Evolutionary conservation across 2,329 filamentous ascomycete genomes (phyloP).

Genomic region (Ceratocystis albifundus): DNA sequence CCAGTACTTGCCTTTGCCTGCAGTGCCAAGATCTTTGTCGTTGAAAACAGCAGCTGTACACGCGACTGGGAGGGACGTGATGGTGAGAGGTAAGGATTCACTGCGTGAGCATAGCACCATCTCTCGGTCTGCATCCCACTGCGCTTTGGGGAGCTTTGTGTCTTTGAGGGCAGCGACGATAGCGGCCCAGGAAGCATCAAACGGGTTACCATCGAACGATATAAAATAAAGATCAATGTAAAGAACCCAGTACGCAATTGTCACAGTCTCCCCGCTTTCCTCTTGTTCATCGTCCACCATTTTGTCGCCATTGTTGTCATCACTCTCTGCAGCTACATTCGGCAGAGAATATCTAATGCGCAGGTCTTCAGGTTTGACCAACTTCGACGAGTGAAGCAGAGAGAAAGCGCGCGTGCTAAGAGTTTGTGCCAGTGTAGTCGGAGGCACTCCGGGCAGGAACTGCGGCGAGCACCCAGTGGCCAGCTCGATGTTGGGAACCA

Average conservation of each 20-base stretch:
- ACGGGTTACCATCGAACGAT: conserved; percentile 80
- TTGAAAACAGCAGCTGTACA: conserved; percentile 70
- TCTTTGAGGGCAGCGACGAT: conserved; percentile 69
- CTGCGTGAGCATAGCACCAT: conserved; percentile 60
- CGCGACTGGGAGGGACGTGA: conserved; percentile 60
- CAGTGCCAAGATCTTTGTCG: conserved; percentile 31
- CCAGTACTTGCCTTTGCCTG: conserved; percentile 46
- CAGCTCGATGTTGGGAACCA: conserved; percentile 90
- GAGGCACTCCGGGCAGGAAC: conserved; percentile 74
- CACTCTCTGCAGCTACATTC: conserved; percentile 34
- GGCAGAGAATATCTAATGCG: conserved; percentile 51
- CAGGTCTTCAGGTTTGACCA: conserved; percentile 57
- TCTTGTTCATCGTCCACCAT: conserved; percentile 29
- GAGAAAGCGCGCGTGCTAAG: conserved; percentile 70
- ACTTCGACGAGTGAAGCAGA: conserved; percentile 57
- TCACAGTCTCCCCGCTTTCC: conserved; percentile 32
- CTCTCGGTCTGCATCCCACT: conserved; percentile 75
- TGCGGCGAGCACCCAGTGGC: conserved; percentile 80
- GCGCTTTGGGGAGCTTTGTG: conserved; percentile 64
- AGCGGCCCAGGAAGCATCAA: conserved; percentile 82
- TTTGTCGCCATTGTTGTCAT: conserved; percentile 37
- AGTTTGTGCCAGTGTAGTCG: conserved; percentile 67
- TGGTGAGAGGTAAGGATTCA: conserved; percentile 43
- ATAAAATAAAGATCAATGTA: conserved; percentile 95
- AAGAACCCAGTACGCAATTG: conserved; percentile 87